Base-by-base conservation (phyloP, 2,329 filamentous ascomycete genomes). In the Fusarium nanum region DNA sequence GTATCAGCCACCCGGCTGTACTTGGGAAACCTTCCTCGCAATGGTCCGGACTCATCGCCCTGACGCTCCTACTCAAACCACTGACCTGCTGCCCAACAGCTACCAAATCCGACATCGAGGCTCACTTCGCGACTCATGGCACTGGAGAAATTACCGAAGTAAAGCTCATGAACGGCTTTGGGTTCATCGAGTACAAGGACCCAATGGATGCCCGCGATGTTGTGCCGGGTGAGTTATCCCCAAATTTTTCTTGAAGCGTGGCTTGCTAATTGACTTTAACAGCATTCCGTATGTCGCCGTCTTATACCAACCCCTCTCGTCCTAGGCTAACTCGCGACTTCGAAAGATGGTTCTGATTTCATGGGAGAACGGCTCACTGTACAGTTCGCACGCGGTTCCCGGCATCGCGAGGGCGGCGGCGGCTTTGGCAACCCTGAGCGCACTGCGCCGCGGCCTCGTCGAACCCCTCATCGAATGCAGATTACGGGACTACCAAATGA, bases 101-200 rank as follows among this genome's bases (percentile, higher is more conserved):
- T 85, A 98, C 94, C 83, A 98, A 98, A 86, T 90, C 93, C 83
- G 95, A 99, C 81, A 92, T 99, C 81, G 94, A 98, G 84, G 89
- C 91, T 77, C 95, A 98, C 83, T 99, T 99, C 84, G 91, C 91
- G 81, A 93, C 91, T 78, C 94, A 98, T 90, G 96, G 95, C 80
- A 95, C 94, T 76, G 96, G 96, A 81, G 94, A 97, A 81, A 98
- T 99, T 80, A 96, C 92, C 75, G 96, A 99, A 85, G 95, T 99
- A 85, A 99, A 99, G 87, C 90, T 99, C 71, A 99, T 99, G 96
- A 98, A 97, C 81, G 96, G 96, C 78, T 99, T 99, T 80, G 96
- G 96, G 81, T 99, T 99, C 86, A 97, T 99, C 80, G 96, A 99
- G 83, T 99, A 98, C 83, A 97, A 98, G 83, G 96, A 98, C 84